Conservation (phyloP, 2,329 filamentous ascomycete genomes). For the Penicillium sp. region DNA sequence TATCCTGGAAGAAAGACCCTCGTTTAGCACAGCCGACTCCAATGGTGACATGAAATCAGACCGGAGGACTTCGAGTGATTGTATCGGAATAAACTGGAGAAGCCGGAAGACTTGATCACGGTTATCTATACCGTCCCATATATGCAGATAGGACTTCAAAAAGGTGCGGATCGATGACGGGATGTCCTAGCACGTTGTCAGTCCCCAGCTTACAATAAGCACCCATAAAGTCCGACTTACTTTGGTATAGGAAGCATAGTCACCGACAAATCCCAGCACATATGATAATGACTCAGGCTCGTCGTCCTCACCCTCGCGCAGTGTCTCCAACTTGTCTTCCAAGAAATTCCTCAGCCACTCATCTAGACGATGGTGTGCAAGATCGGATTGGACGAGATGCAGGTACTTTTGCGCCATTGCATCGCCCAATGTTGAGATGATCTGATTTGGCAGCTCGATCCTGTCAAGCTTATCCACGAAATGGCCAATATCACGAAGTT, state of each 20-base stretch:
- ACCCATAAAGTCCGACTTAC: conserved; percentile 23
- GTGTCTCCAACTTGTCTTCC: conserved; percentile 35
- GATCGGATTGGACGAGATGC: conserved; percentile 59
- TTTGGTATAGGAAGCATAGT: conserved; percentile 40
- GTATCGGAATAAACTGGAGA: conserved; percentile 33
- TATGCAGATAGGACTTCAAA: conserved; percentile 51
- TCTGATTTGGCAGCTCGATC: conserved; percentile 76
- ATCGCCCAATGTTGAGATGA: conserved; percentile 71
- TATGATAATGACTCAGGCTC: conserved; percentile 36
- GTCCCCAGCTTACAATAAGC: background rate
- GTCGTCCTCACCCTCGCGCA: conserved; percentile 47
- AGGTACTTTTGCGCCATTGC: conserved; percentile 73
- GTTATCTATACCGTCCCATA: conserved; percentile 61
- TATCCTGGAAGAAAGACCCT: conserved; percentile 50
- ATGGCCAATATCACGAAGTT: conserved; percentile 66
- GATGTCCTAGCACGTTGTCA: conserved; percentile 28
- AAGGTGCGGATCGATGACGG: conserved; percentile 35
- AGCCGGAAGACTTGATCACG: conserved; percentile 41
- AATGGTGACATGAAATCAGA: conserved; percentile 36
- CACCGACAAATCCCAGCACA: conserved; percentile 33
- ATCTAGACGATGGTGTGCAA: conserved; percentile 40
- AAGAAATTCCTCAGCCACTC: conserved; percentile 42
- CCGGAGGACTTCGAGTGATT: conserved; percentile 35
- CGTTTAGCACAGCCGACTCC: conserved; percentile 42
- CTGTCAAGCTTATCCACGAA: conserved; percentile 72